These are phyloP conservation scores for Terfezia claveryi DNA, from an alignment of 495 filamentous ascomycete species.

Conservation along the genomic window DNA sequence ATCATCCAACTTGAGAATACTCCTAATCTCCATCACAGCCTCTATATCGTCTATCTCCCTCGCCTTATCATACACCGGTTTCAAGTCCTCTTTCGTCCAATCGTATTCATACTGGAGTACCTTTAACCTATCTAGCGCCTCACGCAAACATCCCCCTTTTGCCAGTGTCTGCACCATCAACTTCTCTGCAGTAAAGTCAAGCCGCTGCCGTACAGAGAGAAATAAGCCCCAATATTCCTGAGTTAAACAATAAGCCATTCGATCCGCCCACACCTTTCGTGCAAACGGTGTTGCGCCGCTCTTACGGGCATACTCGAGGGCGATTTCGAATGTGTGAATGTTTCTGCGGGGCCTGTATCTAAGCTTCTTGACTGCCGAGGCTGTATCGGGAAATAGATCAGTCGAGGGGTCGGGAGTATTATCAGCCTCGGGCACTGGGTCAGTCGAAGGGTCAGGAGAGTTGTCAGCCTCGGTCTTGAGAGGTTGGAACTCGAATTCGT, in stretches of 20 bases:
- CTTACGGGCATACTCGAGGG: conserved; percentile 5
- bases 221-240: conserved; percentile 4
- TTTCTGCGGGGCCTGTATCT: conserved; percentile 5
- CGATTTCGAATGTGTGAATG: conserved; percentile 11
- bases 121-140: conserved; percentile 10
- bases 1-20: background rate
- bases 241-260: conserved; percentile 7
- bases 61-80: conserved; percentile 10
- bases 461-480: background rate
- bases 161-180: conserved; percentile 12
- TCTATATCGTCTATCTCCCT: conserved; percentile 10
- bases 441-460: too few relatives aligned
- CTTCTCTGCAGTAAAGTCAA: conserved; percentile 11
- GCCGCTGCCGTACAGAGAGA: conserved; percentile 1
- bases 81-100: conserved; percentile 12
- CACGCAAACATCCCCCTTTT: conserved; percentile 4
- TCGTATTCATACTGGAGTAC: conserved; percentile 5
- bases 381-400: too few relatives aligned
- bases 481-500: background rate
- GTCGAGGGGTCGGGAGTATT: background rate
- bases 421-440: background rate
- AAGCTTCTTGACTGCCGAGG: background rate
- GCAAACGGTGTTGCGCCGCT: conserved; percentile 10
- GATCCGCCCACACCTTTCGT: conserved; percentile 5
- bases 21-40: background rate